Conservation (phyloP, 169 alveolate species). For the Miamiensis avidus region DNA sequence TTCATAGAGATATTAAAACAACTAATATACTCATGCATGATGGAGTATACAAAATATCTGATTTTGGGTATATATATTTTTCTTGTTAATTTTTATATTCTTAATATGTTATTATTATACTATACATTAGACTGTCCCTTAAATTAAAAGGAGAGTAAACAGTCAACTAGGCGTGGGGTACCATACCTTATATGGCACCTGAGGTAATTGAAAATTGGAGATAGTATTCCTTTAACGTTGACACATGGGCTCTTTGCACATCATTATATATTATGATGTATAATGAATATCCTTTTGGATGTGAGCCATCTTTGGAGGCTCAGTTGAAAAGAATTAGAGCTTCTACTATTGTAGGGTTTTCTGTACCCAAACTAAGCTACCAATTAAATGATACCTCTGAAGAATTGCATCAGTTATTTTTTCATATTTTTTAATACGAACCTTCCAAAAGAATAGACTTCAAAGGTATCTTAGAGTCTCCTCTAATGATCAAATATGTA, state of each 20-base stretch:
- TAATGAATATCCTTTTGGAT: neutral
- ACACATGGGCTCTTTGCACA: neutral
- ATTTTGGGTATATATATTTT: neutral
- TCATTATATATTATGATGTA: neutral
- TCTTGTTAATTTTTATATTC: too few relatives aligned
- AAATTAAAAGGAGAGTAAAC: neutral
- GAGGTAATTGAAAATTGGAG: neutral
- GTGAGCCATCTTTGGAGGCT: too few relatives aligned
- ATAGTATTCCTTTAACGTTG: neutral
- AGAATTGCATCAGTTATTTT: neutral
- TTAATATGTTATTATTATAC: too few relatives aligned
- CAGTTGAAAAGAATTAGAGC: neutral
- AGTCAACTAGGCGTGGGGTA: neutral
- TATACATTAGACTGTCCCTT: neutral
- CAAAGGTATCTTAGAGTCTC: neutral
- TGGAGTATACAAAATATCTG: neutral
- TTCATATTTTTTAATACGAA: neutral
- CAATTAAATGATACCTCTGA: neutral
- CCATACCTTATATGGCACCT: neutral
- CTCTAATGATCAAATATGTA: too few relatives aligned
- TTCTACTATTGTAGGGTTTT: neutral
- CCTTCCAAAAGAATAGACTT: neutral
- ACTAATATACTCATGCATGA: neutral
- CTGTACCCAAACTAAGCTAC: neutral
- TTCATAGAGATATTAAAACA: neutral